A percentile compares a stretch with the other conserved stretches of the same genome.
Evolutionary conservation across 2,329 filamentous ascomycete genomes (phyloP).

Genomic region (Ascocoryne sarcoides): DNA sequence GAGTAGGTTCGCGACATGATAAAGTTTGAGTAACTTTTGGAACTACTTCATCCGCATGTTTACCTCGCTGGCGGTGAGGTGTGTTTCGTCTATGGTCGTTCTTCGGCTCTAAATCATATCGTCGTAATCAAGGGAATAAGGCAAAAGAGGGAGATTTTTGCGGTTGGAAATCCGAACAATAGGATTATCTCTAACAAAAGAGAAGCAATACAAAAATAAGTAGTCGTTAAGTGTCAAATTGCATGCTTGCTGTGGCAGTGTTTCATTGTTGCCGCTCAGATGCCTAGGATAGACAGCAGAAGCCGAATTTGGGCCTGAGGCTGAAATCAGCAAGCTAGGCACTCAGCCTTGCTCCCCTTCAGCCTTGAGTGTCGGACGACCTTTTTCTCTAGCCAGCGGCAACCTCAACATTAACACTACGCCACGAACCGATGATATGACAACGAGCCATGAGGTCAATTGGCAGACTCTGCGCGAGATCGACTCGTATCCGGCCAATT

Average conservation of each 20-base stretch:
- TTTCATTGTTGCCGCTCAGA: no score
- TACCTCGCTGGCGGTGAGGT: not conserved
- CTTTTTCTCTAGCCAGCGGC: not conserved
- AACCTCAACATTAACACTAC: not conserved
- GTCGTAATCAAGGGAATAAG: not conserved
- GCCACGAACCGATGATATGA: not conserved
- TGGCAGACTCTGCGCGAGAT: not conserved
- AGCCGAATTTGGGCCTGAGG: no score
- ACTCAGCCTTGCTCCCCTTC: not conserved
- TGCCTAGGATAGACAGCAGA: no score
- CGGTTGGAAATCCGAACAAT: no score
- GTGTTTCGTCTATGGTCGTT: conserved; percentile 1
- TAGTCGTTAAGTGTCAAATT: no score
- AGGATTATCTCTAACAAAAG: no score
- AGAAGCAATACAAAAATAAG: no score
- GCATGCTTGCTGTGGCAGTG: no score
- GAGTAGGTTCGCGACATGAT: conserved; percentile 26
- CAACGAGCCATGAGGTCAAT: not conserved
- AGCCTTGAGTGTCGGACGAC: not conserved
- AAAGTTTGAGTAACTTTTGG: conserved; percentile 1
- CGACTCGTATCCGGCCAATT: not conserved
- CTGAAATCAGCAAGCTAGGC: no score
- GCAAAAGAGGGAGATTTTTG: no score
- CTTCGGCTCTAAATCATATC: conserved; percentile 3
- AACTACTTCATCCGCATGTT: conserved; percentile 5